Base-by-base conservation (phyloP, 441 rosid genomes). In the Lepidium campestre region DNA sequence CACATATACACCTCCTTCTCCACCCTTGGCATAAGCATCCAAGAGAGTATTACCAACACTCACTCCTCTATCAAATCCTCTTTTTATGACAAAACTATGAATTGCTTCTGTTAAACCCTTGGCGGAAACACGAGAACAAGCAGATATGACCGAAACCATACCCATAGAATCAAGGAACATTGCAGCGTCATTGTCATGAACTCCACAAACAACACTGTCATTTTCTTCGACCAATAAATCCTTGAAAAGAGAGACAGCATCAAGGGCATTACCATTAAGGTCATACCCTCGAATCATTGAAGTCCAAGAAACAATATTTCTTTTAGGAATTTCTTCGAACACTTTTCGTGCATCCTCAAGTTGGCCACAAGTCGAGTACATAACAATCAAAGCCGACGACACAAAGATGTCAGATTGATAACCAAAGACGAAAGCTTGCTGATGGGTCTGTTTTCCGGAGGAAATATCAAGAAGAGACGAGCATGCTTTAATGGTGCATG, bases 401-500 rank as follows among this genome's bases (percentile, higher is more conserved):
- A 85, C 85, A 42, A 82, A 87, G 31, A 79, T 68, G 67, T 85
- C 87, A 3, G 81, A 71, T 11, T 80, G 81, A 46, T 77, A 78
- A 11, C 97, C 96, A 48, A 89, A 88, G 35, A 83, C 64, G 12
- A 90, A 46, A 15, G 91, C 91, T 65, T 90, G 98, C 72, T 86
- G 98, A 71, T 93, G 98, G 18, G 88, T 72, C 72, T 87, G 98
- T 17, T 64, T 78, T 0, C 96, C 96, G 32, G 94, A 87, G 67
- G 35, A 61, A 35, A 90, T 78, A 65, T 90, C 98, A 44, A 75
- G 75, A 53, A 90, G 76, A 76, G 96, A 83, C 0, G 98, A 82
- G 76, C 96, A 88, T 12, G 98, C 78, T 80, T 90, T 93, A 74
- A 90, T 80, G 48, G 91, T 50, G 82, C 97, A 88, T 58, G 98